Base-by-base conservation (phyloP, 768 basidiomycete species). In the Mrakia gelida region DNA sequence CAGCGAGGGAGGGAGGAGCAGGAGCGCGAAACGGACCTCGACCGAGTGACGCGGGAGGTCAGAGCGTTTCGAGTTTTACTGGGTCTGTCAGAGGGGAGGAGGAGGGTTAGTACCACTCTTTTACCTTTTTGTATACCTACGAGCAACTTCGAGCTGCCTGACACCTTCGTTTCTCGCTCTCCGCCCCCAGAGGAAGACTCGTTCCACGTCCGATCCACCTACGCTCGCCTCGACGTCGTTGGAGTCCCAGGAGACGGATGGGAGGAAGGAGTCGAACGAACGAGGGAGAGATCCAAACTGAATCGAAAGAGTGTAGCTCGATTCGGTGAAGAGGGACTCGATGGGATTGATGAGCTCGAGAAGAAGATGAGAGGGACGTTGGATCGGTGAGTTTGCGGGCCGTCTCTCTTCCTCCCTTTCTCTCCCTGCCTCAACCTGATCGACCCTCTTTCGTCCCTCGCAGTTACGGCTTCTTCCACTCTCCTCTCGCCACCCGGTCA, bases 161-260 rank as follows among this genome's bases (percentile, higher is more conserved):
- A 2, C 10, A 26, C 41, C 34, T 41, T 38, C 4, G 34, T 34
- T 15, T 13, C 34, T 32, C 21, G 34, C 11, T n/a, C 38, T 21
- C 2, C n/a, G n/a, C n/a, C n/a, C n/a, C 15, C 75, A 79, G 84
- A 85, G 76, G 80, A 80, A 28, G 84, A 85, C 79, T 84, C 84
- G 9, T 85, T 81, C 73, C 81, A 83, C 76, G 82, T 85, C 7
- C 80, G 84, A 23, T 84, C 84, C 1, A 85, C 84, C 5, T 85
- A 98, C 83, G 96, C 95, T 0, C 89, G 92, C 80, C 87, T 98
- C n/a, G 94, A 98, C 71, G 86, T 88, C 15, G 88, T 88, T 62
- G 96, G 96, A n/a, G 95, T 98, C 54, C 92, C 90, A 82, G 95
- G 95, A 3, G 96, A 98, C 82, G 96, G 96, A 0, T 93, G 90